phyloP scores from a whole-genome alignment of 2,329 filamentous ascomycete species.

The Fusarium sp. region DNA sequence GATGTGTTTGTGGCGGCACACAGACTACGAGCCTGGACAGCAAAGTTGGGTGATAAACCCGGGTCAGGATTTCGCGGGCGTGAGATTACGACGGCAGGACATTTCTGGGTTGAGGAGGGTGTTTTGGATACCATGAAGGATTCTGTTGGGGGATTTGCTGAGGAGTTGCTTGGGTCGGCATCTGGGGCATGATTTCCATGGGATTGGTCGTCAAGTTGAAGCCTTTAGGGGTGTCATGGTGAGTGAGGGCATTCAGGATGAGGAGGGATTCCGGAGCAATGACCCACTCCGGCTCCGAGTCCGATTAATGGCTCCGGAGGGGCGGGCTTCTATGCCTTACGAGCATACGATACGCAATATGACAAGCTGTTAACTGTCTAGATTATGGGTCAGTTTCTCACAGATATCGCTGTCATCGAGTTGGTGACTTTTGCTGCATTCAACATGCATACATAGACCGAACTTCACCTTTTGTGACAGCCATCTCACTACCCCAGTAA shows the following conservation, averaged over 20 bases:
- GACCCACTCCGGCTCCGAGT: neutral
- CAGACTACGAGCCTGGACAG: conserved; percentile 76
- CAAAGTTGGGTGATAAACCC: conserved; percentile 58
- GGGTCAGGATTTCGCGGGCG: conserved; percentile 60
- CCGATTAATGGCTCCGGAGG: neutral
- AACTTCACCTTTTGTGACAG: neutral
- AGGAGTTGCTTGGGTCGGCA: conserved; percentile 28
- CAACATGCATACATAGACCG: neutral
- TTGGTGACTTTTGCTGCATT: neutral
- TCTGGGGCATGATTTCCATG: neutral
- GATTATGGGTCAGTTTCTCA: neutral
- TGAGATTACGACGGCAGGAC: conserved; percentile 67
- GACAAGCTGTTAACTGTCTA: neutral
- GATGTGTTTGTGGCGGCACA: conserved; percentile 79
- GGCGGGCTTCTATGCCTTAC: neutral
- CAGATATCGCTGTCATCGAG: neutral
- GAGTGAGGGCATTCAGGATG: neutral
- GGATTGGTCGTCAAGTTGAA: neutral
- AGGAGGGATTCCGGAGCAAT: neutral
- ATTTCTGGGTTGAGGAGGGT: conserved; percentile 72
- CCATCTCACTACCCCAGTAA: neutral
- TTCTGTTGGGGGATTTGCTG: conserved; percentile 45
- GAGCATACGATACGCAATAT: neutral
- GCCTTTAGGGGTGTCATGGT: neutral
- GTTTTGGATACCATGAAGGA: conserved; percentile 52